Conservation (phyloP, 805 yeast species). For the Zygoascus biomembranicola region DNA sequence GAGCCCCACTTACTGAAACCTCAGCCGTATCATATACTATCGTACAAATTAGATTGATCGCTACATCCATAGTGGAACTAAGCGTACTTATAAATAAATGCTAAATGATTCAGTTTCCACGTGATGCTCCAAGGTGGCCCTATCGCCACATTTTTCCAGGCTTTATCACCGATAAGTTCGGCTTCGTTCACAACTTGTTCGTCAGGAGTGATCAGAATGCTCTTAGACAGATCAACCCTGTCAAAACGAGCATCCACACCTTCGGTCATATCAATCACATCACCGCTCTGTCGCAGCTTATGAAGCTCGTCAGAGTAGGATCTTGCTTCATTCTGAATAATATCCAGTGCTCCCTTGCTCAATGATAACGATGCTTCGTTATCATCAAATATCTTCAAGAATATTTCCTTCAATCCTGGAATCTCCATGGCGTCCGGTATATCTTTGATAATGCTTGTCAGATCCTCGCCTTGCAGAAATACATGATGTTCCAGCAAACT, state of each 20-base stretch:
- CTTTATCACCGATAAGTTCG: conserved; percentile 24
- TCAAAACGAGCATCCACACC: not conserved
- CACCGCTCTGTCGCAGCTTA: conserved; percentile 29
- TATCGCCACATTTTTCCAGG: conserved; percentile 20
- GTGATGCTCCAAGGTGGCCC: conserved; percentile 5
- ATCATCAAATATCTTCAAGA: conserved; percentile 54
- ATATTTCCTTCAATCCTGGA: conserved; percentile 53
- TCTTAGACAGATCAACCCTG: conserved; percentile 11
- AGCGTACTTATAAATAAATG: conserved; percentile 6
- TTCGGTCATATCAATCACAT: conserved; percentile 21
- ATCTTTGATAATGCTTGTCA: conserved; percentile 56
- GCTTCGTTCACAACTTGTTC: conserved; percentile 24
- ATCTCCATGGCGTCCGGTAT: conserved; percentile 58
- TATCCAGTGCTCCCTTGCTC: conserved; percentile 46
- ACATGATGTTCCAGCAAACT: conserved; percentile 48
- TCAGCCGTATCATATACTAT: too few relatives aligned
- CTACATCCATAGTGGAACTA: too few relatives aligned
- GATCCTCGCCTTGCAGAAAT: conserved; percentile 43
- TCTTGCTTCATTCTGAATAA: conserved; percentile 46
- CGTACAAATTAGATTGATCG: too few relatives aligned
- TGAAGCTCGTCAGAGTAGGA: conserved; percentile 28
- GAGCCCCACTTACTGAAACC: too few relatives aligned
- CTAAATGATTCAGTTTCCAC: conserved; percentile 12
- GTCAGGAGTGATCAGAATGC: conserved; percentile 13
- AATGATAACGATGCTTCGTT: conserved; percentile 45